Evolutionary conservation across 1,139 yeast species (phyloP).

Genomic region (Tardiomyces depauwii): DNA sequence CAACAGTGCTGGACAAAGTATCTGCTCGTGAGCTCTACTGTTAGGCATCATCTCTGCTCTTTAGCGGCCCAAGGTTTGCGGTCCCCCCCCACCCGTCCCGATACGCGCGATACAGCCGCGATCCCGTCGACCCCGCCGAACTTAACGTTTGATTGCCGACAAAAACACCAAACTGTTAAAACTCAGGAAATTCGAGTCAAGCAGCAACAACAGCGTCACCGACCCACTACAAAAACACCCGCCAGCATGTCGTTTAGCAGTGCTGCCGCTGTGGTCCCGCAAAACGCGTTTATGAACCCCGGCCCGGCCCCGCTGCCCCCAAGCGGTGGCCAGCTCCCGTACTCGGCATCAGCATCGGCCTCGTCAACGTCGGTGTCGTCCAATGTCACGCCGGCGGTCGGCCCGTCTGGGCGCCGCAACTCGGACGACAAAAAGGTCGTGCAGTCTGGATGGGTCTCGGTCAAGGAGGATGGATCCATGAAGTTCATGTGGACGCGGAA

Average conservation of each 20-base stretch:
- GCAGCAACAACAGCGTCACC: too few species aligned
- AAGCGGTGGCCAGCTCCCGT: constrained; percentile 1
- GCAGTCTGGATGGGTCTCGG: constrained; percentile 74
- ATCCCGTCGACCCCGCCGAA: too few species aligned
- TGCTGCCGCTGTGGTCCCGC: constrained; percentile 19
- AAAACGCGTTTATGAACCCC: constrained; percentile 28
- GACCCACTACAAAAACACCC: too few species aligned
- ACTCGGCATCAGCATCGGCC: constrained; percentile 2
- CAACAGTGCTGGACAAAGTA: too few species aligned
- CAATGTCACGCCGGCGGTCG: constrained; percentile 1
- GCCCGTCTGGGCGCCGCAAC: constrained; percentile 4
- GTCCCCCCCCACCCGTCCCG: too few species aligned
- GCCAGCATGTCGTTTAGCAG: background rate
- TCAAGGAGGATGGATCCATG: constrained; percentile 72
- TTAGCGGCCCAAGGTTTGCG: too few species aligned
- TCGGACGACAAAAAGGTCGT: constrained; percentile 7
- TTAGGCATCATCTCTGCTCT: too few species aligned
- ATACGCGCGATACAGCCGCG: too few species aligned
- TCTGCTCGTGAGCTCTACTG: too few species aligned
- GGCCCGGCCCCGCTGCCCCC: constrained; percentile 35
- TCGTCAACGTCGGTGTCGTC: constrained; percentile 3
- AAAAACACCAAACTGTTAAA: too few species aligned
- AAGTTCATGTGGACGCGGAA: constrained; percentile 88
- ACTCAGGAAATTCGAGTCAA: too few species aligned
- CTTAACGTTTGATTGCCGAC: too few species aligned